phyloP scores from a whole-genome alignment of 1,284 basidiomycete genomes.

The Caloboletus inedulis region DNA sequence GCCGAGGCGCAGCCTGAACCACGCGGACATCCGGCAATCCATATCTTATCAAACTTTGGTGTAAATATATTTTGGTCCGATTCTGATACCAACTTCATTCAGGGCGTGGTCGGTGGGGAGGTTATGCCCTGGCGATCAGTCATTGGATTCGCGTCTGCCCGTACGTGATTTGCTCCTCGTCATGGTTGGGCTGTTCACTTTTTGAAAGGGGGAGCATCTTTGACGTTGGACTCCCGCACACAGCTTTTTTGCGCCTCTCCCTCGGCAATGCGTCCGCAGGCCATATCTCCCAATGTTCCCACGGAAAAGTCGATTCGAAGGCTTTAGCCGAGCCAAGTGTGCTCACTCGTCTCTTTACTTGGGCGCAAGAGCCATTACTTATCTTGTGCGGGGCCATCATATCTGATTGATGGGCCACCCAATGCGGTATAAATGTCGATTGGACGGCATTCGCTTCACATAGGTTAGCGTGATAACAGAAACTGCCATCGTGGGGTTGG shows the following conservation, averaged over 20 bases:
- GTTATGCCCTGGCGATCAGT: neutral
- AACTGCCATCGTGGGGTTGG: too few relatives aligned
- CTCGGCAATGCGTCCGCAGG: neutral
- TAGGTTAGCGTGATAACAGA: neutral
- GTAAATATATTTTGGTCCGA: neutral
- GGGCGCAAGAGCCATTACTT: neutral
- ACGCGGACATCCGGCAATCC: too few relatives aligned
- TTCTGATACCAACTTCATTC: neutral
- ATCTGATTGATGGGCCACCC: too few relatives aligned
- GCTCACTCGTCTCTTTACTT: neutral
- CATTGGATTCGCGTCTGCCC: neutral
- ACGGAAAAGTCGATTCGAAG: neutral
- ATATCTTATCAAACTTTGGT: neutral
- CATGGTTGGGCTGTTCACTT: neutral
- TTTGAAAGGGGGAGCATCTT: neutral
- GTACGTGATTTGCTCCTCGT: neutral
- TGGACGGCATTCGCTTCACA: neutral
- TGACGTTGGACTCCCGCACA: neutral
- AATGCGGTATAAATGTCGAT: neutral
- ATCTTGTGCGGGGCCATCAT: neutral
- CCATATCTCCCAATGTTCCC: constrained; percentile 1
- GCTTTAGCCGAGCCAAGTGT: neutral
- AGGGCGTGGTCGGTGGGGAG: neutral
- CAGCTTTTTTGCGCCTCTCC: constrained; percentile 11
- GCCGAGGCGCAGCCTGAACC: too few relatives aligned